Conservation (phyloP, 257 asterid species). For the Striga asiatica region DNA sequence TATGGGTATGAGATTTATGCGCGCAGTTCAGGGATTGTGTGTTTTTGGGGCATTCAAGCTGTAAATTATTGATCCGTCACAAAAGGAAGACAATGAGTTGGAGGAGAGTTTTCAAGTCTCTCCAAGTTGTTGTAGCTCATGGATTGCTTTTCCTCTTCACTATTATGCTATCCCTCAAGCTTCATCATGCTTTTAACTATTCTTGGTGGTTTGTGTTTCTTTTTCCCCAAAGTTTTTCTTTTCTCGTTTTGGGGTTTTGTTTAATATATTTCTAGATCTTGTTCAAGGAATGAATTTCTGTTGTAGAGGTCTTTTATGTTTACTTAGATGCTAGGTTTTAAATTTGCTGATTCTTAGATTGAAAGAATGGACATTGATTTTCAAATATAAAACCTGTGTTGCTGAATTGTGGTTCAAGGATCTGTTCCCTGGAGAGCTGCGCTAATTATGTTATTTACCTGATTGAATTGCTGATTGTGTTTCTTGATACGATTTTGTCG, state of each 20-base stretch:
- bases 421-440: too few relatives aligned
- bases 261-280: not conserved
- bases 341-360: not conserved
- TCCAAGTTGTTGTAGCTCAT: constrained; percentile 74
- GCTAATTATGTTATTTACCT: not conserved
- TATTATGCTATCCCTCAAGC: constrained; percentile 61
- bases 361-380: not conserved
- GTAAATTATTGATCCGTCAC: not conserved
- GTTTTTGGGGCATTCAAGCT: constrained; percentile 7
- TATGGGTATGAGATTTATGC: not conserved
- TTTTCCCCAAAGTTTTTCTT: not conserved
- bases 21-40: not conserved
- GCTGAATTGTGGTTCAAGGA: not conserved
- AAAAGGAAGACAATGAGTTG: constrained; percentile 35
- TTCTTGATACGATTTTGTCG: not conserved
- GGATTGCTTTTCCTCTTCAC: constrained; percentile 74
- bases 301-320: not conserved
- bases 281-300: not conserved
- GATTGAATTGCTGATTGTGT: not conserved
- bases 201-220: constrained; percentile 74
- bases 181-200: constrained; percentile 38
- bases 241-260: not conserved
- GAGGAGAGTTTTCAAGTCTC: constrained; percentile 72
- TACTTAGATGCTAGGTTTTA: not conserved
- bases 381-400: not conserved